A percentile compares a stretch with the other conserved stretches of the same genome.
Evolutionary conservation across 1,284 basidiomycete genomes (phyloP).

Genomic region (Apiotrichum montevideense): DNA sequence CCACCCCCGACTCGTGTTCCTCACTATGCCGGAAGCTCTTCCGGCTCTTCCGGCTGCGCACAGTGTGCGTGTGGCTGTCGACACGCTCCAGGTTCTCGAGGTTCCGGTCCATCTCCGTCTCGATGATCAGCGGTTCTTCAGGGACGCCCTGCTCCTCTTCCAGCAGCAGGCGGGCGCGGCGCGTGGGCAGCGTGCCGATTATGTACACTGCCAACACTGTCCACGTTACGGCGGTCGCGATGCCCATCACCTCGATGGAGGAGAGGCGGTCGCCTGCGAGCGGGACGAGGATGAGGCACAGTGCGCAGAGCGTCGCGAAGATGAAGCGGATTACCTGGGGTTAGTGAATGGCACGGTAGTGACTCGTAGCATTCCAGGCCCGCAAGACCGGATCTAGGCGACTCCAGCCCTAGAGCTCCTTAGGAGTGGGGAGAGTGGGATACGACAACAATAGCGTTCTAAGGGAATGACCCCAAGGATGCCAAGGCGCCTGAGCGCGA

Average conservation of each 20-base stretch:
- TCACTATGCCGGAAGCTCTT: no score
- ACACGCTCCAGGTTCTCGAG: not conserved
- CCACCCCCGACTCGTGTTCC: no score
- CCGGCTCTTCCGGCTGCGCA: no score
- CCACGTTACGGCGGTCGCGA: slow-evolving; percentile 24
- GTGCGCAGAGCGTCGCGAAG: slow-evolving; percentile 13
- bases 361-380: no score
- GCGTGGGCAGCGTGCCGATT: slow-evolving; percentile 18
- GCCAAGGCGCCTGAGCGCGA: no score
- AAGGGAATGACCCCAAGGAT: no score
- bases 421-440: no score
- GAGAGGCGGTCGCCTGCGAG: slow-evolving; percentile 12
- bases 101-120: slow-evolving; percentile 3
- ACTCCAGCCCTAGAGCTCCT: no score
- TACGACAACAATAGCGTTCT: no score
- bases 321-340: slow-evolving; percentile 18
- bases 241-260: slow-evolving; percentile 19
- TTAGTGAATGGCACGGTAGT: no score
- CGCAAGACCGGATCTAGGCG: no score
- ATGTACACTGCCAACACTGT: slow-evolving; percentile 20
- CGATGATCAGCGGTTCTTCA: not conserved
- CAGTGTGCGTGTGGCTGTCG: no score
- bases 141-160: not conserved
- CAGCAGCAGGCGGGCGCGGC: not conserved
- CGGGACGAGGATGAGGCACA: slow-evolving; percentile 28